phyloP scores from a whole-genome alignment of 257 asterid species.

The Haberlea rhodopensis region DNA sequence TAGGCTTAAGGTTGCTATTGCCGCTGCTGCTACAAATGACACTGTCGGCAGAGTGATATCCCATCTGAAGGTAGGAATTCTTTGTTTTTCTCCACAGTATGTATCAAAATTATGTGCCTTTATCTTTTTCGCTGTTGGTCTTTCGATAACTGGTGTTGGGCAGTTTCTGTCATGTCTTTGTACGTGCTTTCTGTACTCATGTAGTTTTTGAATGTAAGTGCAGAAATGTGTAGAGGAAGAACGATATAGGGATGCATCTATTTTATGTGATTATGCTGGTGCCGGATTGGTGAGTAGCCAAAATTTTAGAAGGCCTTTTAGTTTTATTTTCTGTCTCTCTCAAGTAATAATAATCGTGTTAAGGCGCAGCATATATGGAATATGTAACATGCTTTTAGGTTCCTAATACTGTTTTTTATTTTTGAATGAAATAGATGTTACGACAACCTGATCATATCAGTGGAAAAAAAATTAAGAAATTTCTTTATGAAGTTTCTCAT shows the following conservation, averaged over 20 bases:
- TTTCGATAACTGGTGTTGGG: background rate
- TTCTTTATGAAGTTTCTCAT: background rate
- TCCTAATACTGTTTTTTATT: background rate
- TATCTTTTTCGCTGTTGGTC: conserved; percentile 8
- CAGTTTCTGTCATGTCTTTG: conserved; percentile 1
- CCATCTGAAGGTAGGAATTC: conserved; percentile 56
- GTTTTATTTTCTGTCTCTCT: background rate
- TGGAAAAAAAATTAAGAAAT: background rate
- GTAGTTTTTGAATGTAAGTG: conserved; percentile 30
- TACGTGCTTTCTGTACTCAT: conserved; percentile 19
- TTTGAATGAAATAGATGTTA: background rate
- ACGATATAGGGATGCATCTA: conserved; percentile 76
- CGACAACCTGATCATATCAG: conserved; percentile 7
- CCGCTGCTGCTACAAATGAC: conserved; percentile 86
- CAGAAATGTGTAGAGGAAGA: conserved; percentile 87
- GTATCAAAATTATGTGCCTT: background rate
- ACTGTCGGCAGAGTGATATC: conserved; percentile 84
- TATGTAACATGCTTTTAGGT: conserved; percentile 12
- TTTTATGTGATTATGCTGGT: conserved; percentile 82
- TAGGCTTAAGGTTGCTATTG: conserved; percentile 88
- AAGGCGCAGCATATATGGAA: background rate
- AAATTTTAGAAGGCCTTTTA: conserved; percentile 17
- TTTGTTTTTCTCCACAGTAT: background rate
- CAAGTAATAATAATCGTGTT: background rate
- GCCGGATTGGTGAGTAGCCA: conserved; percentile 82